phyloP scores from a whole-genome alignment of 1,284 basidiomycete species.

The Apiotrichum domesticum region DNA sequence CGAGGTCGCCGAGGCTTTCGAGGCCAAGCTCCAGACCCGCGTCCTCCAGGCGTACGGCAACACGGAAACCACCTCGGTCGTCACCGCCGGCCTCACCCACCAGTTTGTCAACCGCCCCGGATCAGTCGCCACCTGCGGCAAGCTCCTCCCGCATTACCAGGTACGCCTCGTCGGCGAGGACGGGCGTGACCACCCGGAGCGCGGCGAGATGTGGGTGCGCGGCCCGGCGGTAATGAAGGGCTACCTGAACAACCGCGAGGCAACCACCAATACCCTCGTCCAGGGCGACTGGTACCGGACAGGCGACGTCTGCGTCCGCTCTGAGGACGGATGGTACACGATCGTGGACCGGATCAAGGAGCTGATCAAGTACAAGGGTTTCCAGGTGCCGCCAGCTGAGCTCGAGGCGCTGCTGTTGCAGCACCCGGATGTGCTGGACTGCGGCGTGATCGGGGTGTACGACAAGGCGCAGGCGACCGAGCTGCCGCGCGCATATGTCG shows the following conservation, averaged over 20 bases:
- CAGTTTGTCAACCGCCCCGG: constrained; percentile 49
- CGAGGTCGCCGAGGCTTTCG: constrained; percentile 32
- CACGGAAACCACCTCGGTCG: constrained; percentile 50
- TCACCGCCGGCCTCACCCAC: constrained; percentile 21
- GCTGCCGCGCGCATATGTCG: constrained; percentile 53
- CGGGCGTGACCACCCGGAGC: constrained; percentile 49
- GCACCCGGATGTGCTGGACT: constrained; percentile 64
- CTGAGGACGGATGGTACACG: constrained; percentile 55
- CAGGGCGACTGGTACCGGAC: constrained; percentile 69
- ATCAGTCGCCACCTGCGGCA: constrained; percentile 60
- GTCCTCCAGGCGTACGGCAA: constrained; percentile 45
- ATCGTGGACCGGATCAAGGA: constrained; percentile 59
- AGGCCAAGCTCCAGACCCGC: constrained; percentile 17
- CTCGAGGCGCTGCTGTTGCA: constrained; percentile 66
- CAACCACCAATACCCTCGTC: constrained; percentile 58
- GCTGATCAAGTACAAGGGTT: constrained; percentile 66
- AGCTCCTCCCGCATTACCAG: constrained; percentile 69
- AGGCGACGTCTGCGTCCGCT: constrained; percentile 63
- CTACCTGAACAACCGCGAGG: constrained; percentile 58
- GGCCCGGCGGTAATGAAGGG: constrained; percentile 76
- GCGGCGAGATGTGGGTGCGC: constrained; percentile 74
- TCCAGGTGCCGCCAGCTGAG: constrained; percentile 72
- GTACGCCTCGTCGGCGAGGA: constrained; percentile 58
- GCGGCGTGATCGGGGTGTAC: constrained; percentile 64
- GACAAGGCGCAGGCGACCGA: constrained; percentile 63